A percentile compares a stretch with the other conserved stretches of the same genome.
These are phyloP conservation scores for Anthracocystis panici-leucophaei DNA, from an alignment of 1,284 basidiomycete species.

Conservation along the genomic window DNA sequence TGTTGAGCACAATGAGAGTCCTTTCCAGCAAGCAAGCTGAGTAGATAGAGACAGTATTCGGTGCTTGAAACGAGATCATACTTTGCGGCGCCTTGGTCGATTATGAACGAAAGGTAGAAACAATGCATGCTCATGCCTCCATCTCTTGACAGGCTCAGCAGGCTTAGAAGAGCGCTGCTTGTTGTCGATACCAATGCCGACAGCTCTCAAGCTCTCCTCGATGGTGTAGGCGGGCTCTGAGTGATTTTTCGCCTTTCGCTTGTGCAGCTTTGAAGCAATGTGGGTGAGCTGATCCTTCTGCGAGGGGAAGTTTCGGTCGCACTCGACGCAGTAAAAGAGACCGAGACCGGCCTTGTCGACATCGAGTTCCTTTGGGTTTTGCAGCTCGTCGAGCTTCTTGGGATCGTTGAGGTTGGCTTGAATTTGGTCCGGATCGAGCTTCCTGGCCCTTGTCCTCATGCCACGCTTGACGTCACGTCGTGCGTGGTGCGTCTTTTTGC, in stretches of 20 bases:
- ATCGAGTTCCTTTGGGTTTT: conserved; percentile 64
- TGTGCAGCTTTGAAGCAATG: conserved; percentile 65
- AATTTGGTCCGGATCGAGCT: conserved; percentile 67
- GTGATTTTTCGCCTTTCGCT: conserved; percentile 64
- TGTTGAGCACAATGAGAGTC: too few species aligned
- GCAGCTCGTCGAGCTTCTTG: conserved; percentile 55
- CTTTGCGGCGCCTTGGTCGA: neutral
- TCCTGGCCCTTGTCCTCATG: conserved; percentile 67
- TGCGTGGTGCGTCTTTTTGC: conserved; percentile 67
- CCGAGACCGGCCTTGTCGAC: conserved; percentile 68
- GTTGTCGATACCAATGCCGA: conserved; percentile 66
- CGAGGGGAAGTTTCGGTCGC: conserved; percentile 67
- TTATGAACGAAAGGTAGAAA: neutral
- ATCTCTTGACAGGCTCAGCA: conserved; percentile 22
- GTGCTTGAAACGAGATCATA: neutral
- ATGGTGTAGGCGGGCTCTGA: conserved; percentile 65
- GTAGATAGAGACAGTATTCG: neutral
- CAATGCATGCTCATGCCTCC: conserved; percentile 16
- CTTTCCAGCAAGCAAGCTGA: neutral
- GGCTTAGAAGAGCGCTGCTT: conserved; percentile 49
- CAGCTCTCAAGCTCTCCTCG: conserved; percentile 64
- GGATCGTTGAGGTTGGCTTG: conserved; percentile 61
- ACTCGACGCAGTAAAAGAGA: conserved; percentile 68
- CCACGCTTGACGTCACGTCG: conserved; percentile 66
- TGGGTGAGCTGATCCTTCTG: conserved; percentile 64